phyloP scores from a whole-genome alignment of 1,139 yeast genomes.

The Nakaseomyces uthaithaninus region DNA sequence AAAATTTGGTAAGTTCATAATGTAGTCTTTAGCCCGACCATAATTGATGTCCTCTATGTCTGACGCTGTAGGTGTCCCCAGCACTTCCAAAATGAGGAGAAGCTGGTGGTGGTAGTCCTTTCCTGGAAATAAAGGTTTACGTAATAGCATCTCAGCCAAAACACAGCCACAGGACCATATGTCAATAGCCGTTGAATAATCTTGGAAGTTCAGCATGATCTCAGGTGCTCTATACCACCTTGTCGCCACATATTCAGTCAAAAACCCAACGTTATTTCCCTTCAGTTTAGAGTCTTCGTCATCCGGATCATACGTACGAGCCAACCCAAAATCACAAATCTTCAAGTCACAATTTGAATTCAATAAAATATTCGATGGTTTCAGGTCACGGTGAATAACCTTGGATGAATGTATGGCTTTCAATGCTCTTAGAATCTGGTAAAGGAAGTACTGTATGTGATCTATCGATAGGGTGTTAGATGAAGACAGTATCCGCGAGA shows the following conservation, averaged over 20 bases:
- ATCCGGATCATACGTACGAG: conserved; percentile 37
- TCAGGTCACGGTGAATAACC: conserved; percentile 80
- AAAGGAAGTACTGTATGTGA: conserved; percentile 60
- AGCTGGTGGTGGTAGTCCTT: conserved; percentile 63
- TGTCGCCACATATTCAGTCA: conserved; percentile 73
- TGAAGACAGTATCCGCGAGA: conserved; percentile 44
- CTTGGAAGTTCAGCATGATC: conserved; percentile 61
- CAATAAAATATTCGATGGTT: conserved; percentile 76
- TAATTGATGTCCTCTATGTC: conserved; percentile 53
- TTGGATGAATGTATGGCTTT: conserved; percentile 59
- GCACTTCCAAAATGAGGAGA: conserved; percentile 48
- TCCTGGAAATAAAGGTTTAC: conserved; percentile 73
- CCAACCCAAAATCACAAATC: conserved; percentile 89
- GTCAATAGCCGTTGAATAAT: conserved; percentile 65
- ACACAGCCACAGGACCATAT: conserved; percentile 79
- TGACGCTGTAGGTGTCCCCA: conserved; percentile 57
- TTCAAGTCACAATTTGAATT: conserved; percentile 89
- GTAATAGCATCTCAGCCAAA: conserved; percentile 54
- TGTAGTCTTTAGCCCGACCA: conserved; percentile 53
- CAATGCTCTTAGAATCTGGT: conserved; percentile 56
- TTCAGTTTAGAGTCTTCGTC: conserved; percentile 49
- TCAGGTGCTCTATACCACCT: conserved; percentile 80
- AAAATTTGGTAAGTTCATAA: conserved; percentile 49
- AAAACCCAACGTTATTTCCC: conserved; percentile 41
- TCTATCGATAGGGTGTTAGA: conserved; percentile 43